Evolutionary conservation across 352 stramenopile genomes (phyloP).

Genomic region (Pythium brassicae): DNA sequence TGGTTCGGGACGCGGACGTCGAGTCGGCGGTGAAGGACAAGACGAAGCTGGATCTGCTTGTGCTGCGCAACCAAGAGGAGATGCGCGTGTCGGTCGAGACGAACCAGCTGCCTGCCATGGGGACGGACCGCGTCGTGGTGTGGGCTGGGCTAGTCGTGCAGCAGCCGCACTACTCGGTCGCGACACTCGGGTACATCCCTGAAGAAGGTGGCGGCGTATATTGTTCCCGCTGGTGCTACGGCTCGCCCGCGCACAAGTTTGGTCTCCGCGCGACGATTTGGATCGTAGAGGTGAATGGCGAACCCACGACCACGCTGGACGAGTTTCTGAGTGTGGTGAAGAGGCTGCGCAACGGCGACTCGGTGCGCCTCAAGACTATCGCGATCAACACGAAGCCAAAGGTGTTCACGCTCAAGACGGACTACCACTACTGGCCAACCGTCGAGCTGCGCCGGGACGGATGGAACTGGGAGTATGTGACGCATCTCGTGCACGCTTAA

Average conservation of each 20-base stretch:
- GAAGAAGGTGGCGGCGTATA: slow-evolving; percentile 85
- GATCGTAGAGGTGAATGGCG: slow-evolving; percentile 89
- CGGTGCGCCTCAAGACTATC: slow-evolving; percentile 87
- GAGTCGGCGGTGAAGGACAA: slow-evolving; percentile 57
- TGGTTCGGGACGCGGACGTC: slow-evolving; percentile 79
- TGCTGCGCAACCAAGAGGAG: slow-evolving; percentile 78
- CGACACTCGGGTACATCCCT: slow-evolving; percentile 80
- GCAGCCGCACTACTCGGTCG: slow-evolving; percentile 81
- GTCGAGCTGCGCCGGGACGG: slow-evolving; percentile 67
- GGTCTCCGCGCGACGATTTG: slow-evolving; percentile 86
- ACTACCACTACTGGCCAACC: slow-evolving; percentile 91
- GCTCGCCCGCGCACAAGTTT: slow-evolving; percentile 89
- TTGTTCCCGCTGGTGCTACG: slow-evolving; percentile 89
- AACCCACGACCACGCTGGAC: slow-evolving; percentile 75
- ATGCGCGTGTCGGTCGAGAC: slow-evolving; percentile 55
- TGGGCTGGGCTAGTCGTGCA: slow-evolving; percentile 93
- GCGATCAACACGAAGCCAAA: slow-evolving; percentile 88
- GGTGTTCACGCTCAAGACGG: slow-evolving; percentile 88
- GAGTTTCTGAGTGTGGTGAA: slow-evolving; percentile 83
- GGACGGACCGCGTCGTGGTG: slow-evolving; percentile 86
- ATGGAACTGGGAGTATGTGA: slow-evolving; percentile 75
- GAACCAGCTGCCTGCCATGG: slow-evolving; percentile 63
- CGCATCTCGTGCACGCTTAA: slow-evolving; percentile 21
- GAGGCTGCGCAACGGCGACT: slow-evolving; percentile 74
- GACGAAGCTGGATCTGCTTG: slow-evolving; percentile 43